Evolutionary conservation across 768 basidiomycete species (phyloP).

Genomic region (Kwoniella pini): DNA sequence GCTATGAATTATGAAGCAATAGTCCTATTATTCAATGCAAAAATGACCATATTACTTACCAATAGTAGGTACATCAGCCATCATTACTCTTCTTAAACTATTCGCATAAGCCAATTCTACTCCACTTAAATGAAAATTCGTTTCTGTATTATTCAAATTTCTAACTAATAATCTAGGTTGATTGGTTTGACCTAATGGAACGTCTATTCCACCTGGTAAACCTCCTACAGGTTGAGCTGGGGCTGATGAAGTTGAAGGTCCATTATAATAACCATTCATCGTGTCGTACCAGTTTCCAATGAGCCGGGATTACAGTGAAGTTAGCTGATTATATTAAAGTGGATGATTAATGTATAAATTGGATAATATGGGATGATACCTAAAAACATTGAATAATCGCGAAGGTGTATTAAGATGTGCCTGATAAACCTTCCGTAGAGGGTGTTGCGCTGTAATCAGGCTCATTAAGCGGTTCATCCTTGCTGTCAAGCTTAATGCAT

Average conservation of each 20-base stretch:
- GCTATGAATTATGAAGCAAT: no score
- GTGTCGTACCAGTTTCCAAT: no score
- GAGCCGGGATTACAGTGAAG: no score
- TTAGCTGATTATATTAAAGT: no score
- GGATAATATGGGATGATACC: no score
- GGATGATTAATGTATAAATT: no score
- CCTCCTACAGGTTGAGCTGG: neutral
- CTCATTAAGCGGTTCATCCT: no score
- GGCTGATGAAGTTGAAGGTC: neutral
- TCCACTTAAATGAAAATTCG: slow-evolving; percentile 91
- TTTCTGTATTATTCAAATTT: slow-evolving; percentile 71
- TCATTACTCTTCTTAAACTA: slow-evolving; percentile 86
- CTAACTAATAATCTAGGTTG: slow-evolving; percentile 44
- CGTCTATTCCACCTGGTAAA: slow-evolving; percentile 21
- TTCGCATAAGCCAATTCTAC: slow-evolving; percentile 96
- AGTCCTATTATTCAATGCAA: neutral
- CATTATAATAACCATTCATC: slow-evolving; percentile 22
- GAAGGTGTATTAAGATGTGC: no score
- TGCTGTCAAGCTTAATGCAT: no score
- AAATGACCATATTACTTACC: slow-evolving; percentile 61
- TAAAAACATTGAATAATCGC: no score
- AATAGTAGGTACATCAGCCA: slow-evolving; percentile 94
- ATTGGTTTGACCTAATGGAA: slow-evolving; percentile 43
- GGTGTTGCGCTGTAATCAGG: no score
- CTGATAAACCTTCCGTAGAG: no score